phyloP scores from a whole-genome alignment of 257 asterid genomes.

The Knoxia roxburghii region DNA sequence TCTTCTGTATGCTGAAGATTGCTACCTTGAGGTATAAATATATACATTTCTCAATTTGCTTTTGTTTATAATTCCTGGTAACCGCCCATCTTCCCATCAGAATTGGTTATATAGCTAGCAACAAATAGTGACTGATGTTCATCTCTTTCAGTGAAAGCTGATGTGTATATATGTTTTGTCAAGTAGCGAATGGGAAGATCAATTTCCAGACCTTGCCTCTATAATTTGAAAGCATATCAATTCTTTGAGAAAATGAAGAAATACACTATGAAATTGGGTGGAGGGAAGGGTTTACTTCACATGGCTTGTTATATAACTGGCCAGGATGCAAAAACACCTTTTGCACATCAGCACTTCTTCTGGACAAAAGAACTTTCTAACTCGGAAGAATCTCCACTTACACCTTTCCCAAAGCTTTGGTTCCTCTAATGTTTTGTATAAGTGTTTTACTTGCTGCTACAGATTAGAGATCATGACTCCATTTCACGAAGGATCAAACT shows the following conservation, averaged over 20 bases:
- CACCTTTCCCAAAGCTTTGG: too few relatives aligned
- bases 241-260: neutral
- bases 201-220: neutral
- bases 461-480: too few relatives aligned
- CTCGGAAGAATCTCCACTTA: too few relatives aligned
- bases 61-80: neutral
- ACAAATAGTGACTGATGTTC: neutral
- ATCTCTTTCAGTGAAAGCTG: neutral
- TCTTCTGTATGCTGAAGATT: constrained; percentile 28
- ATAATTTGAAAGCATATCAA: neutral
- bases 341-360: too few relatives aligned
- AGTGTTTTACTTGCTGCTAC: too few relatives aligned
- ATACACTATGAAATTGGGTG: neutral
- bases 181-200: neutral
- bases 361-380: too few relatives aligned
- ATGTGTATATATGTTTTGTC: neutral
- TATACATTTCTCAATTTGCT: neutral
- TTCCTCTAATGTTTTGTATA: too few relatives aligned
- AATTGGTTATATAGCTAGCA: neutral
- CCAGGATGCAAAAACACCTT: too few relatives aligned
- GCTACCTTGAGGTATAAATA: constrained; percentile 18
- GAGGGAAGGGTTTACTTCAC: neutral
- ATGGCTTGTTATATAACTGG: too few relatives aligned
- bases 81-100: neutral
- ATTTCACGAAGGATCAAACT: too few relatives aligned